Conservation (phyloP, 2,329 filamentous ascomycete genomes). For the Colletotrichum chrysophilum region DNA sequence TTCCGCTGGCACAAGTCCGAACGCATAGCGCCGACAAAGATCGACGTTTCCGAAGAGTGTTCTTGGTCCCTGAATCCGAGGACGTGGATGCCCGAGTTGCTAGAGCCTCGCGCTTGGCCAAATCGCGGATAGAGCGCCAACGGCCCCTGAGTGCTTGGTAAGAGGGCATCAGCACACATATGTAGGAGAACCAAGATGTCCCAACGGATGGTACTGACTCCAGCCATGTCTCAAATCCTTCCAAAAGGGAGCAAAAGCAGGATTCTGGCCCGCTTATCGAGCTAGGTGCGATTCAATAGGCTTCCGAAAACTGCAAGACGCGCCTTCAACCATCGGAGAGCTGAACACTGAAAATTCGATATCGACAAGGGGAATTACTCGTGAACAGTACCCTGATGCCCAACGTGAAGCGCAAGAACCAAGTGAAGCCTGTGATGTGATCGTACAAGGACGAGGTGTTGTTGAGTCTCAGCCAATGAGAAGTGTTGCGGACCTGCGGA, state of each 20-base stretch:
- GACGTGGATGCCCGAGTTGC: background rate
- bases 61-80: background rate
- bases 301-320: background rate
- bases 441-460: background rate
- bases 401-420: background rate
- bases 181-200: background rate
- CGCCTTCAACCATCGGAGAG: background rate
- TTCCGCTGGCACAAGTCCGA: background rate
- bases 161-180: background rate
- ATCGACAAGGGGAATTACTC: background rate
- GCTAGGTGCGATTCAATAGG: background rate
- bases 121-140: background rate
- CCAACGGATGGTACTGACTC: background rate
- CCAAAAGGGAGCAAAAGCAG: background rate
- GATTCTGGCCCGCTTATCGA: background rate
- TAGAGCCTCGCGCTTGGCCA: background rate
- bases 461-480: background rate
- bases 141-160: background rate
- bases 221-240: background rate
- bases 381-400: background rate
- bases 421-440: background rate
- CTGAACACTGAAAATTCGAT: background rate
- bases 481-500: background rate
- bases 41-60: background rate
- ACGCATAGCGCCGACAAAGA: background rate